These are phyloP conservation scores for Lactifluus piperatus DNA, from an alignment of 768 basidiomycete genomes.

Conservation along the genomic window DNA sequence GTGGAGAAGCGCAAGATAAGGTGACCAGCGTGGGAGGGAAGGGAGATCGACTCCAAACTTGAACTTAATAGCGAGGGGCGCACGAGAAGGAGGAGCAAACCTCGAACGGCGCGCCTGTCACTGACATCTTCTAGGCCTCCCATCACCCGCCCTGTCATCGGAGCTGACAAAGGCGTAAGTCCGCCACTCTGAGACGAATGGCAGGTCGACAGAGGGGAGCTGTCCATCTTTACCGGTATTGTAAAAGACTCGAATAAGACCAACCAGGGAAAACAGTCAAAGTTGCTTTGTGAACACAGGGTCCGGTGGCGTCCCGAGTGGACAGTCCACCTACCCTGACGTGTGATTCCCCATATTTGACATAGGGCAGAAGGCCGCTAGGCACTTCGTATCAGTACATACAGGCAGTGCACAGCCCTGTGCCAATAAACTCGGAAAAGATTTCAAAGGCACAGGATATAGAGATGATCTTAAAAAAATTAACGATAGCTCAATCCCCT, in stretches of 20 bases:
- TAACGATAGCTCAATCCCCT: neutral
- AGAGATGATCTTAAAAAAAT: neutral
- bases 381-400: neutral
- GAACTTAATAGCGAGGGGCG: neutral
- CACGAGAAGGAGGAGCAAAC: neutral
- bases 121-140: neutral
- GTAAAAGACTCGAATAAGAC: neutral
- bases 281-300: slow-evolving; percentile 2
- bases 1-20: neutral
- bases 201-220: neutral
- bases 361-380: neutral
- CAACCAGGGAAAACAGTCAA: neutral
- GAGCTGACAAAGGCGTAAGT: neutral
- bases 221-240: neutral
- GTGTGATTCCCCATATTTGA: neutral
- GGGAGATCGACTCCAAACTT: slow-evolving; percentile 4
- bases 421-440: neutral
- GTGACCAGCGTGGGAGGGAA: slow-evolving; percentile 4
- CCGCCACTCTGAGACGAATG: neutral
- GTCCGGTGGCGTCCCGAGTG: slow-evolving; percentile 2
- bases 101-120: neutral
- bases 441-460: neutral
- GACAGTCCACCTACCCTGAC: neutral
- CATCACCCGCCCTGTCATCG: neutral
- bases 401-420: neutral